Base-by-base conservation (phyloP, 1,284 basidiomycete species). In the Farysia itapuensis region DNA sequence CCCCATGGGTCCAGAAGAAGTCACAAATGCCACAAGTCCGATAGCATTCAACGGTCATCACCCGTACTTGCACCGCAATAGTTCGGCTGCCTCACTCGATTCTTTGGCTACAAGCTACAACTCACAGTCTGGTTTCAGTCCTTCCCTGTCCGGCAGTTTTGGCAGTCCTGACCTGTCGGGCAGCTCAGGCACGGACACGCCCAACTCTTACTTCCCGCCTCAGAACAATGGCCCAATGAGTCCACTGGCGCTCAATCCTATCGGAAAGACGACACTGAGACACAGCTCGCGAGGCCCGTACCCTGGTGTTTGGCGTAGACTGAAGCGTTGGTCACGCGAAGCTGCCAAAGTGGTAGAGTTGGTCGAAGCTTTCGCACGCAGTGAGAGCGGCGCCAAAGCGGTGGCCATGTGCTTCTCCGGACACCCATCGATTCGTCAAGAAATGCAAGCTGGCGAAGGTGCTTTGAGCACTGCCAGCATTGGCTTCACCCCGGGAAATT, bases 241-340 rank as follows among this genome's bases (percentile, higher is more conserved):
- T 29, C 65, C 68, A 19, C 47, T 66, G 9, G 59, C 65, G 3
- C 37, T 66, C 14, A 56, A 35, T 23, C 52, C 63, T 8, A 47
- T 44, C 12, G 44, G 35, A 21, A 39, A 34, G 18, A 33, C 31
- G 4, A n/a, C 43, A 8, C 41, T 35, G 6, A 48, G 43, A 13
- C 21, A 18, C 28, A 36, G 45, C 14, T 41, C 47, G 8, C 48
- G 52, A 15, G 60, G 52, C 0, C 73, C 73, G 4, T 75, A 75
- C 26, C 73, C 72, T 0, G 73, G 73, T 16, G 70, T 75, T 8
- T 75, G 73, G 73, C 61, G 73, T 15, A 46, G 73, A 16, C 54
- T 70, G 43, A 75, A 75, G 52, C 58, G 73, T 15, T 75, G 73
- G 73, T 61, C 64, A 20, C 51, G 70, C 22, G 72, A 75, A 44